phyloP scores from a whole-genome alignment of 2,329 filamentous ascomycete species.

The Pseudogymnoascus verrucosus region DNA sequence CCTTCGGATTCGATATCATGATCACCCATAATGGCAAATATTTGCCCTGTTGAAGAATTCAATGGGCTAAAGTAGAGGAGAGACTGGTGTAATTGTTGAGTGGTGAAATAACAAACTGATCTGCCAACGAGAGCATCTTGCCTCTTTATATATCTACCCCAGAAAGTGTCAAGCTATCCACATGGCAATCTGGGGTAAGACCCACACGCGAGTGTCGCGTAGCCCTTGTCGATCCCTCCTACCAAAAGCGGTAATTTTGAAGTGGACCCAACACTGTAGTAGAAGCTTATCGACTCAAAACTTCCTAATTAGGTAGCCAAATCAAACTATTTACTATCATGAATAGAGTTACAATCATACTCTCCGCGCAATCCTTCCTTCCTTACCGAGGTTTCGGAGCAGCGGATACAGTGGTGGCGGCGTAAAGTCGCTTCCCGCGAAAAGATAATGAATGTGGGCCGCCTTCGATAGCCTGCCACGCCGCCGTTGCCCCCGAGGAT shows the following conservation, averaged over 20 bases:
- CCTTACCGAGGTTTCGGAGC: not conserved
- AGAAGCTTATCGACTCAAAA: not conserved
- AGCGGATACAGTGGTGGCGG: not conserved
- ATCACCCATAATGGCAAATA: not conserved
- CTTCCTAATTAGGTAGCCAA: not conserved
- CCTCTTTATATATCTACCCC: constrained; percentile 4
- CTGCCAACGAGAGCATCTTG: not conserved
- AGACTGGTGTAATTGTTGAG: not conserved
- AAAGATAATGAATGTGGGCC: not conserved
- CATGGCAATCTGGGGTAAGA: constrained; percentile 6
- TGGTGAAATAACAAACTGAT: not conserved
- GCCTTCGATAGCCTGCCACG: not conserved
- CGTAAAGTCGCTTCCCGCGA: not conserved
- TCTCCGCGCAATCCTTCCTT: not conserved
- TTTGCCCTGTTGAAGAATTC: not conserved
- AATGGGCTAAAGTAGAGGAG: not conserved
- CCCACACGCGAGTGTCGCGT: not conserved
- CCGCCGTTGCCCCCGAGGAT: not conserved
- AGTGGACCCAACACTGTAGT: not conserved
- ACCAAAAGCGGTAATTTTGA: constrained; percentile 4
- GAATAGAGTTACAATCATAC: not conserved
- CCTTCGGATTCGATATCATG: not conserved
- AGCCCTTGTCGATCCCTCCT: not conserved
- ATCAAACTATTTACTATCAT: not conserved
- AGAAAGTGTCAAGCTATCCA: not conserved